Evolutionary conservation across 2,329 filamentous ascomycete genomes (phyloP), one percentile per base, ranked within the genome.

Genomic region (Botrytis galanthina): DNA sequence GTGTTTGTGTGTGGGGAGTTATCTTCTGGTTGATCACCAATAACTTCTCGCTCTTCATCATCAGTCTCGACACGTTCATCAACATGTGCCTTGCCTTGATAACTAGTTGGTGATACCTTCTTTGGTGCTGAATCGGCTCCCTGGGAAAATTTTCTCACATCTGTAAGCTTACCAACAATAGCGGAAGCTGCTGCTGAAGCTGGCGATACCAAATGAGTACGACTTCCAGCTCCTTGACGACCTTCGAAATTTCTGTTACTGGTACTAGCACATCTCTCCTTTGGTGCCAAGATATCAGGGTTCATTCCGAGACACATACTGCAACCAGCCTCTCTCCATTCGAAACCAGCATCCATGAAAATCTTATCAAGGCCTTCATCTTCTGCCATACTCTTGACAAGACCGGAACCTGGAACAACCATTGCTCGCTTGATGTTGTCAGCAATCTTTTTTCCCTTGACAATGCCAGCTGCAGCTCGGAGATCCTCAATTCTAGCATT

Each of bases 261-360:
- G 68, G 96, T 98, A 81, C 92, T 95, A 60, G 96, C 96, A 82
- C 96, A 98, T 80, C 96, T 91, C 85, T 99, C 96, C 82, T 92
- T 89, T 71, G 96, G 95, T 2, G 94, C 90, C 64, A 98, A 88
- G 76, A 99, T 98, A 82, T 99, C 96, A 0, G 96, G 95, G 86
- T 99, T 99, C 95, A 99, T 99, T 82, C 96, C 96, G 72, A 99
- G 88, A 82, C 96, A 98, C 96, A 99, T 99, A 76, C 93, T 97
- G 88, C 96, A 99, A 68, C 96, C 96, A 77, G 96, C 96, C 85
- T 99, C 96, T 81, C 96, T 90, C 95, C 95, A 98, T 83, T 98
- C 95, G 78, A 98, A 98, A 12, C 96, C 96, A 67, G 96, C 95
- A 75, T 97, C 93, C 14, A 85, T 81, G 83, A 99, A 98, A 81